Evolutionary conservation across 2,329 filamentous ascomycete genomes (phyloP).

Genomic region (Furcasterigmium furcatum): DNA sequence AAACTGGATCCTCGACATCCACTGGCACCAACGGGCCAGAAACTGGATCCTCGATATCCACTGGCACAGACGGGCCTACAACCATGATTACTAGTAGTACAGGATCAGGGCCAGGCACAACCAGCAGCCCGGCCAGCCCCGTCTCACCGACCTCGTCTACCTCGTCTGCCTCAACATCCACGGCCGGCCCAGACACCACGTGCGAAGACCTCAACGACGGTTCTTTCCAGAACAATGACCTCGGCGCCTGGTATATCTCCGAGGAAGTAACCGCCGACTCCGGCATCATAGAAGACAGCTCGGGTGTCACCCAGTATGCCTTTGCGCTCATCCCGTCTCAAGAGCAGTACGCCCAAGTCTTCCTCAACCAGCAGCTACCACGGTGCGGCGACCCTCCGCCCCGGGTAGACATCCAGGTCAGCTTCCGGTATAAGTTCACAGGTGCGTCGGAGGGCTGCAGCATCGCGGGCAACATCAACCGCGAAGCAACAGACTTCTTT

Average conservation of each 20-base stretch:
- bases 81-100: background rate
- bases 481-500: slow-evolving; percentile 2
- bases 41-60: no score
- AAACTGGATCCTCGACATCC: background rate
- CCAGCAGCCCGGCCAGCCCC: background rate
- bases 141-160: no score
- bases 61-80: background rate
- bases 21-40: no score
- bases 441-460: slow-evolving; percentile 7
- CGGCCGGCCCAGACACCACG: background rate
- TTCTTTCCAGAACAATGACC: slow-evolving; percentile 3
- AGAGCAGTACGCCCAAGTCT: slow-evolving; percentile 6
- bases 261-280: slow-evolving; percentile 10
- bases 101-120: no score
- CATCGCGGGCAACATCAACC: slow-evolving; percentile 7
- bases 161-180: background rate
- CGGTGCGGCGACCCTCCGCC: slow-evolving; percentile 8
- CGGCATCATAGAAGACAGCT: background rate
- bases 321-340: slow-evolving; percentile 11
- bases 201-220: slow-evolving; percentile 7
- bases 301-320: slow-evolving; percentile 1
- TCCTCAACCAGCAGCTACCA: slow-evolving; percentile 8
- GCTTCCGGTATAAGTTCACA: slow-evolving; percentile 8
- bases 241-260: slow-evolving; percentile 9
- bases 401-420: slow-evolving; percentile 5